Base-by-base conservation (phyloP, 2,329 filamentous ascomycete species). In the Cladophialophora bantiana region DNA sequence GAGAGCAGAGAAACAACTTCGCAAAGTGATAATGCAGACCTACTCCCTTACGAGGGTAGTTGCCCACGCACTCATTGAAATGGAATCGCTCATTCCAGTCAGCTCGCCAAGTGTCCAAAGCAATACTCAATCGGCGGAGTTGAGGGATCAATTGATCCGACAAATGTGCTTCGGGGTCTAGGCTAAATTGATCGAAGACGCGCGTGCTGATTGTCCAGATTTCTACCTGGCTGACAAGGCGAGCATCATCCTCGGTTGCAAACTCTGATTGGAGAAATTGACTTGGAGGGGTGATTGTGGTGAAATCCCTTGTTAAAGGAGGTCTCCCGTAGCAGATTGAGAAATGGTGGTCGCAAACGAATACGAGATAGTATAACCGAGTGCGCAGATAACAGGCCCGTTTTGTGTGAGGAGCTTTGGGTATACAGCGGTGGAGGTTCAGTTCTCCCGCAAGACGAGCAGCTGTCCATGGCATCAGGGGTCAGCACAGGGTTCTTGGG, bases 291-390 rank as follows among this genome's bases (percentile, higher is more conserved):
- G 84, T 82, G 45, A 88, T 84, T 0, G 84, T 82, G 15, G 79
- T 75, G 64, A 88, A 86, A 57, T 88, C 86, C 32, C 84, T 83
- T 0, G 88, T 84, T 12, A 88, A 82, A 0, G 85, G 83, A 1
- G 85, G 84, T 2, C 87, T 79, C 1, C 85, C 85, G 61, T 89
- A 88, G 0, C 87, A 76, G 15, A 87, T 88, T 10, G 85, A 87
- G 32, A 89, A 85, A 74, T 90, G 88, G 67, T 88, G 86, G 71
- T 89, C 88, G 73, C 87, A 89, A 1, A 89, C 85, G 71, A 88
- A 89, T 1, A 88, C 76, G 36, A 88, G 74, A 73, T 88, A 89
- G 86, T 86, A 89, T 10, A 89, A 75, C 13, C 87, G 81, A 5
- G 86, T 81, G 26, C 80, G 78, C 1, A 83, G 77, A 60, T 84